Evolutionary conservation across 1,139 yeast species (phyloP), one percentile per base, ranked within the genome.

Genomic region (Yueomyces sp.): DNA sequence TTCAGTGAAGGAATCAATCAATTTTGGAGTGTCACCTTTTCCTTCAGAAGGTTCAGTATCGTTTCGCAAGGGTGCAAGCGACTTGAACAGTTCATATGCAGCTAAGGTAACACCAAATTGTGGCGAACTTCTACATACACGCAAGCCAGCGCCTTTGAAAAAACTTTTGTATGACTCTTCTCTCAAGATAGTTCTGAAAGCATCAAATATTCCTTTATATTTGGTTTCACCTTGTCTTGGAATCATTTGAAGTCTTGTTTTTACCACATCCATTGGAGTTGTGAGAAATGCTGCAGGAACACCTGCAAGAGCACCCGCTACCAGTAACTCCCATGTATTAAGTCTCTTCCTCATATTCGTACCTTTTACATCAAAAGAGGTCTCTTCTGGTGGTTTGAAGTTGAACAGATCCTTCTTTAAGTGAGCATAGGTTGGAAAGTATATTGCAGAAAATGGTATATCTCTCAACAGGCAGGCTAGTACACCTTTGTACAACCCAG

Each of bases 21-120:
- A 46, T 1, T 53, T 46, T 8, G 58, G 57, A 3, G 51, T 49
- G 34, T 49, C 52, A 30, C 37, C 34, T 31, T 33, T 4, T 3
- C 27, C 11, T 42, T 40, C 37, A 1, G 56, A 59, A 38, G 59
- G 54, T 9, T 65, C 75, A 29, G 31, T 29, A 8, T 6, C 8
- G 2, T 29, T 29, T 6, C 31, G 6, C 44, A 73, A 64, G 29
- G 85, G 85, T 52, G 79, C 60, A 44, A 75, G 50, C 40, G 69
- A 68, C 55, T 81, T 83, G 63, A 91, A 79, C 40, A 91, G 65
- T 65, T 91, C 98, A 65, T 91, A 91, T 30, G 96, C 91, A 11
- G 97, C 98, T 55, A 91, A 74, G 9, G 98, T 91, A 66, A 91
- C 89, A 44, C 97, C 98, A 63, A 91, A 91, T 65, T 91, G 98